Conservation (phyloP, 208 protist species). For the Wallacemonas collosoma region DNA sequence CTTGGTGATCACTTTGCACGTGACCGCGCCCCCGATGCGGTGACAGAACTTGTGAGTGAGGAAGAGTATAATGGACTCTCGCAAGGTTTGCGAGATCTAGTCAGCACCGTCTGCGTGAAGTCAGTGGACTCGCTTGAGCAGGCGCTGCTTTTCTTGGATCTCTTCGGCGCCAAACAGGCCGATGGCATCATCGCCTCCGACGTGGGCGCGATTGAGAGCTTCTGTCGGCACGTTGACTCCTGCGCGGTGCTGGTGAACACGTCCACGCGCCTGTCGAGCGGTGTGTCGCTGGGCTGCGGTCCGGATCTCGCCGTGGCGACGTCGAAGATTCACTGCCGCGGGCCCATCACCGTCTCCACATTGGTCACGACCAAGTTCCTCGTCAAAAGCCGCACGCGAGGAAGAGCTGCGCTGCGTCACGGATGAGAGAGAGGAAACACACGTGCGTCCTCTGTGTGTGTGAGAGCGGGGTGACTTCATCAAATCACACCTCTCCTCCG, state of each 20-base stretch:
- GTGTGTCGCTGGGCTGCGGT: conserved; percentile 50
- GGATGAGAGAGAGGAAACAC: neutral
- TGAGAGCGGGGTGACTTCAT: no score
- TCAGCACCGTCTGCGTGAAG: conserved; percentile 45
- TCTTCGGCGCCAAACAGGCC: conserved; percentile 58
- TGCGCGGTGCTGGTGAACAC: conserved; percentile 59
- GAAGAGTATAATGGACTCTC: conserved; percentile 54
- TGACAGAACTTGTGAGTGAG: conserved; percentile 43
- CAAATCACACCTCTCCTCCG: no score
- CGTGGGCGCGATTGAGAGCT: conserved; percentile 32
- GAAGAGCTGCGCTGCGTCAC: conserved; percentile 32
- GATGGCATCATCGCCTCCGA: conserved; percentile 61
- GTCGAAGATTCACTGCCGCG: conserved; percentile 54
- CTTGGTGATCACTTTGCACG: conserved; percentile 41
- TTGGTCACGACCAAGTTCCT: conserved; percentile 54
- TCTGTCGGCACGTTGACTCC: conserved; percentile 44
- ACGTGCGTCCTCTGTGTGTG: no score
- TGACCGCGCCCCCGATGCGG: conserved; percentile 38
- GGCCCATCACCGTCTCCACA: conserved; percentile 45
- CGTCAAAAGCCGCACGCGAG: conserved; percentile 27
- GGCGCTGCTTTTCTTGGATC: conserved; percentile 56
- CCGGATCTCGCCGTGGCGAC: conserved; percentile 57
- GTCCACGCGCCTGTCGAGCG: conserved; percentile 55
- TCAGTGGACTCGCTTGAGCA: conserved; percentile 47
- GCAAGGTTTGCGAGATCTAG: conserved; percentile 34